phyloP scores from a whole-genome alignment of 192 early-diverging fungal genomes.

The Backusella psychrophila region DNA sequence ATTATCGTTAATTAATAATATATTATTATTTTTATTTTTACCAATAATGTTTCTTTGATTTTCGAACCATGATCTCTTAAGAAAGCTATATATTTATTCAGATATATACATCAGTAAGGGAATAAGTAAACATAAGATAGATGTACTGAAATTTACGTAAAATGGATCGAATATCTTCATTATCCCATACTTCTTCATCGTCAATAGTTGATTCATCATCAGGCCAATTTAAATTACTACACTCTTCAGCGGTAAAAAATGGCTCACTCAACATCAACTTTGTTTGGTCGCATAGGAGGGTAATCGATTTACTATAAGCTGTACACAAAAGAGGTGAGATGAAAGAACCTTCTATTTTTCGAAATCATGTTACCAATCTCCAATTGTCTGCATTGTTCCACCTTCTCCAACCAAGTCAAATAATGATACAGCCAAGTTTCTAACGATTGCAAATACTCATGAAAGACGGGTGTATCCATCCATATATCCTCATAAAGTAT shows the following conservation, averaged over 20 bases:
- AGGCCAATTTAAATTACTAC: constrained; percentile 1
- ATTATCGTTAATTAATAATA: background rate
- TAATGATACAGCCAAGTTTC: constrained; percentile 15
- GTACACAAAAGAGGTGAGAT: background rate
- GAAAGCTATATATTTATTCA: background rate
- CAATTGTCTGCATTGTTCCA: constrained; percentile 20
- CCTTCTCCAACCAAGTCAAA: constrained; percentile 14
- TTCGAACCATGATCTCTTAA: constrained; percentile 11
- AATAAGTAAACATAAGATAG: background rate
- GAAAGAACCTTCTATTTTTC: background rate
- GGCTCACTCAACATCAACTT: background rate
- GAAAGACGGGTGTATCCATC: constrained; percentile 15
- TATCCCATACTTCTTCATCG: constrained; percentile 8
- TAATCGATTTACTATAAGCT: constrained; percentile 13
- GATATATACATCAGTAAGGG: background rate
- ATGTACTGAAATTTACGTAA: background rate
- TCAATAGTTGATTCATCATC: background rate
- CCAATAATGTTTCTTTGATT: constrained; percentile 3
- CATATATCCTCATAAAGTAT: constrained; percentile 15
- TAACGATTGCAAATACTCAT: constrained; percentile 6
- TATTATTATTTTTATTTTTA: background rate
- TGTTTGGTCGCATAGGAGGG: background rate
- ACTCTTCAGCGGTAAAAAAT: constrained; percentile 10
- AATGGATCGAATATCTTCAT: constrained; percentile 6
- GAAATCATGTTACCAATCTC: constrained; percentile 1